A percentile compares a stretch with the other conserved stretches of the same genome.
phyloP scores from a whole-genome alignment of 2,329 filamentous ascomycete species.

The Capronia americana region DNA sequence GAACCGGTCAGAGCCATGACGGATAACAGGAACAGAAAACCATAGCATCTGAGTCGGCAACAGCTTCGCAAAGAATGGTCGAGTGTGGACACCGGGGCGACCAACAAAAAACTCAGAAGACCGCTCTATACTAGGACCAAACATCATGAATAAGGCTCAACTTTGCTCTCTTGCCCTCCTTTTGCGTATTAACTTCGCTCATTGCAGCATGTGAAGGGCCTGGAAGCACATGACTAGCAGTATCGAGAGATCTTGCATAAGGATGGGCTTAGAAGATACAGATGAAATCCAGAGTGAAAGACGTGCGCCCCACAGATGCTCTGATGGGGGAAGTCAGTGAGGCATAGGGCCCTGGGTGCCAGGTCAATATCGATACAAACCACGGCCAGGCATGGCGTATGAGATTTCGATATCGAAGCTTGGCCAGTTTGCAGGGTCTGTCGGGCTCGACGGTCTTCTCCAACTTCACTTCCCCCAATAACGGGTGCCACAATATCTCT shows the following conservation, averaged over 20 bases:
- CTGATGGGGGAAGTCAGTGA: background rate
- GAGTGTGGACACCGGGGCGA: background rate
- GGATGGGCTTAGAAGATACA: background rate
- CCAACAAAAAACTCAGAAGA: background rate
- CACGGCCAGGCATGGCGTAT: too few species aligned
- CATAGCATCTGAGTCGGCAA: background rate
- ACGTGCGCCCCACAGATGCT: background rate
- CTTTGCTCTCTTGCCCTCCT: background rate
- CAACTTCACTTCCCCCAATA: conserved; percentile 2
- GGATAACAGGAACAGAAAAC: background rate
- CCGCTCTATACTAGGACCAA: background rate
- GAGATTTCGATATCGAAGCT: background rate
- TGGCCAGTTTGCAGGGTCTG: background rate
- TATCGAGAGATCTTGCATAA: background rate
- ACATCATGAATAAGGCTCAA: background rate
- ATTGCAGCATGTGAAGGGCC: background rate
- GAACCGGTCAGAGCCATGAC: background rate
- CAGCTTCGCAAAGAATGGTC: background rate
- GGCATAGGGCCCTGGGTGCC: background rate
- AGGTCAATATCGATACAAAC: background rate
- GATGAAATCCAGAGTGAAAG: background rate
- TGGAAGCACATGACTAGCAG: background rate
- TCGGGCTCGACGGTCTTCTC: background rate
- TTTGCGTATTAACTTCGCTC: background rate
- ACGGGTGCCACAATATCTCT: background rate